Evolutionary conservation across 1,284 basidiomycete genomes (phyloP).

Genomic region (Ustilago tritici): DNA sequence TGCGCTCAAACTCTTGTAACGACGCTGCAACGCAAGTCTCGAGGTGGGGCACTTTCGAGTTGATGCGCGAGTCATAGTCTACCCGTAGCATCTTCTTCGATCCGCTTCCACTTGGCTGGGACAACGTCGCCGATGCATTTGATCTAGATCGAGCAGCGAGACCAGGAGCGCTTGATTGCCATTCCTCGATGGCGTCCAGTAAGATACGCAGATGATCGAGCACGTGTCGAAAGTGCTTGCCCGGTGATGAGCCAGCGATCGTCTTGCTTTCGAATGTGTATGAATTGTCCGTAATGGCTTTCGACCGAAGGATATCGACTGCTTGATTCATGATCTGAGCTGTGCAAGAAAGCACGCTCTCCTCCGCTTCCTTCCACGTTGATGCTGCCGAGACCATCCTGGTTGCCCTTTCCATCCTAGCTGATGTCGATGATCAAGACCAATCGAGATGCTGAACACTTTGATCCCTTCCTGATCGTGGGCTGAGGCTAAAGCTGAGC

Average conservation of each 20-base stretch:
- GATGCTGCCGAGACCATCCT: conserved; percentile 23
- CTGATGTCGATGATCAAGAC: not conserved
- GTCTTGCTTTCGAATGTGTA: conserved; percentile 45
- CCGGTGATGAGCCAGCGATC: conserved; percentile 55
- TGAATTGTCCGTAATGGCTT: conserved; percentile 34
- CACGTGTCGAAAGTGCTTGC: conserved; percentile 62
- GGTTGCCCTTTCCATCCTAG: not conserved
- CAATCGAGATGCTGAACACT: too few relatives aligned
- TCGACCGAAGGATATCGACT: conserved; percentile 40
- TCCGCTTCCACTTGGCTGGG: not conserved
- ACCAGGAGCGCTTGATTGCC: conserved; percentile 9
- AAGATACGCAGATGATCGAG: conserved; percentile 60
- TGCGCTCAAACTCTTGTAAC: conserved; percentile 48
- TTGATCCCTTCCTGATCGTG: too few relatives aligned
- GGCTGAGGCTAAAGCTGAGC: too few relatives aligned
- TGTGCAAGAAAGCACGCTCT: conserved; percentile 50
- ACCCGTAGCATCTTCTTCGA: conserved; percentile 22
- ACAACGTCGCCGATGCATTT: not conserved
- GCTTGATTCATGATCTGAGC: conserved; percentile 62
- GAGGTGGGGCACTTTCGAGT: conserved; percentile 33
- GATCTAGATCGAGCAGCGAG: not conserved
- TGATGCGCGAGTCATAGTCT: conserved; percentile 59
- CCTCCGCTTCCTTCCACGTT: conserved; percentile 45
- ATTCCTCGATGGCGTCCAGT: conserved; percentile 46
- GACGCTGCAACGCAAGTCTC: conserved; percentile 47